Base-by-base conservation (phyloP, 1,284 basidiomycete genomes). In the Ganoderma leucocontextum region DNA sequence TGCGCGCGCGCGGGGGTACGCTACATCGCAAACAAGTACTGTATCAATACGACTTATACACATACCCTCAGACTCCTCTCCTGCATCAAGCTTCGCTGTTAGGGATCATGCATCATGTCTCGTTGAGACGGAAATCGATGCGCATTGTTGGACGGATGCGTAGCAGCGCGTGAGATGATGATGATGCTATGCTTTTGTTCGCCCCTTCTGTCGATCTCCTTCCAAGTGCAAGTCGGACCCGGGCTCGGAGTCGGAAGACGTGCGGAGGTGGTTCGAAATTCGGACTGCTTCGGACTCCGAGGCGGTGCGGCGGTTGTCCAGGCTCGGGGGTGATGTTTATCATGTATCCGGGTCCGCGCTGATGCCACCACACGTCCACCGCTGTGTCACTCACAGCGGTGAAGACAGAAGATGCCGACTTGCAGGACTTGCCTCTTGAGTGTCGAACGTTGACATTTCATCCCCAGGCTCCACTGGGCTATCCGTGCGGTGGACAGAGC, bases 151-250 rank as follows among this genome's bases (percentile, higher is more conserved):
- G 58, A 42, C 58, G 22, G 38, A 60, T 22, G n/a, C 38, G 36
- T 5, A 44, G n/a, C n/a, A n/a, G n/a, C n/a, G n/a, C 17, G 15
- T 42, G 47, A 1, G 22, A 25, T 22, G 22, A 19, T 0, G 25
- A 29, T n/a, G n/a, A n/a, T n/a, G n/a, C n/a, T n/a, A n/a, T n/a
- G 58, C 44, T 39, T 60, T 65, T 65, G 64, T 65, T 49, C 64
- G 58, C 64, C 44, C 22, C 10, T 60, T 60, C 25, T 49, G 58
- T 44, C 57, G 47, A 39, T 25, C 47, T 39, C 12, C 35, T 58
- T 47, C 42, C 5, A n/a, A 19, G 39, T 33, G 53, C 17, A 38
- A 10, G 47, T 12, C 47, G 22, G 47, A 12, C 47, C 47, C 47
- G 47, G 47, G 22, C 12, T 49, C 29, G 29, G n/a, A 7, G 19